Percentiles rank a stretch among this genome's conserved stretches.
These are phyloP conservation scores for Hypomyces rosellus DNA, from an alignment of 2,329 filamentous ascomycete genomes.

Conservation along the genomic window DNA sequence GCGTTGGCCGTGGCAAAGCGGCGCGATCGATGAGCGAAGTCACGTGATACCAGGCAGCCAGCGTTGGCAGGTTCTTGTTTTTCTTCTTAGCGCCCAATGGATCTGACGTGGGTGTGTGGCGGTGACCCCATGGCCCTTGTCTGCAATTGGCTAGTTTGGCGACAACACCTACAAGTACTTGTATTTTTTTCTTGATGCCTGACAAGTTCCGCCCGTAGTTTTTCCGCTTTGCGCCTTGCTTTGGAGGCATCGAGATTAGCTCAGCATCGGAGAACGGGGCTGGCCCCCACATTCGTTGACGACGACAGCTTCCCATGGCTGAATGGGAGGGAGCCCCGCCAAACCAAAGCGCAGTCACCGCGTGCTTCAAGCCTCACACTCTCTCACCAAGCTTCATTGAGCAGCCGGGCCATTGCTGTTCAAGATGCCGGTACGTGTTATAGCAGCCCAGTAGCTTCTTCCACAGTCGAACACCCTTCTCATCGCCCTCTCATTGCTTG, in stretches of 20 bases:
- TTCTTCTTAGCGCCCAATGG: no score
- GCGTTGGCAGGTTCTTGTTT: no score
- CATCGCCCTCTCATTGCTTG: slow-evolving; percentile 1
- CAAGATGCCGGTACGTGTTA: slow-evolving; percentile 42
- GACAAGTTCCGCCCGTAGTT: background rate
- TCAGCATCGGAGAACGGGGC: background rate
- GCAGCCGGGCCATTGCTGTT: slow-evolving; percentile 19
- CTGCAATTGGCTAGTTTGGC: no score
- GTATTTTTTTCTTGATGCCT: no score
- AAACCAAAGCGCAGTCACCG: slow-evolving; percentile 12
- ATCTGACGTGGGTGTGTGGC: no score
- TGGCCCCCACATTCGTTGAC: slow-evolving; percentile 6
- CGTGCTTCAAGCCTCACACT: slow-evolving; percentile 8
- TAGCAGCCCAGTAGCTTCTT: background rate
- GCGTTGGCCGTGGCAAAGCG: slow-evolving; percentile 13
- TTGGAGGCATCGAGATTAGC: slow-evolving; percentile 3
- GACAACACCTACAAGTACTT: no score
- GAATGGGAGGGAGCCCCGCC: slow-evolving; percentile 12
- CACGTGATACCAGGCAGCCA: slow-evolving; percentile 34
- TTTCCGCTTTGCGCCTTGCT: slow-evolving; percentile 2
- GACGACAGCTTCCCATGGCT: slow-evolving; percentile 14
- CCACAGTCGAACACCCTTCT: no score
- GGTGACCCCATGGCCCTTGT: background rate
- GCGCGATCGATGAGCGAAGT: slow-evolving; percentile 30
- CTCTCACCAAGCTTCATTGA: slow-evolving; percentile 17